Evolutionary conservation across 1,284 basidiomycete genomes (phyloP), one percentile per base, ranked within the genome.

Genomic region (Crucibulum parvulum): DNA sequence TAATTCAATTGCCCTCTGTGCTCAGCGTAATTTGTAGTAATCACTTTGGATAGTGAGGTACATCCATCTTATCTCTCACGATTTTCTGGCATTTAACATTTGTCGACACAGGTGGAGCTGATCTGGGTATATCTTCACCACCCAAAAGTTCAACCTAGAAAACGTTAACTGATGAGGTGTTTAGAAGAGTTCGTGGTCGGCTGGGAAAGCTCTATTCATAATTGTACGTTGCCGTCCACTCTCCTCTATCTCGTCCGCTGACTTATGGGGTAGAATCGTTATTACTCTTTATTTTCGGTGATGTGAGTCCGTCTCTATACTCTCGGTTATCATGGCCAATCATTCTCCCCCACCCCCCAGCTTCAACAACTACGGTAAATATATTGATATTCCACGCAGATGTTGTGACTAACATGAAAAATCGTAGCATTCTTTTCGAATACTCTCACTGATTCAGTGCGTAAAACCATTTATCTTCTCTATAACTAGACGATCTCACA

Each of bases 1-100:
- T 35, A 35, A 34, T 9, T 8, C 24, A 9, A 51, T 4, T 51
- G 3, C 8, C 13, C 15, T 13, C 31, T 31, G 50, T 16, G 39
- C 11, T 43, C 11, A 11, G 3, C 5, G 16, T 31, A 11, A 31
- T 24, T 16, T 16, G 6, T 55, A 87, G 86, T 83, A 39, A 68
- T 85, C 47, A 87, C 86, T 4, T 67, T 86, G 7, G 82, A 81
- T 54, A 76, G 81, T 51, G 86, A 87, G 78, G 86, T 85, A 52
- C 57, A 77, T 67, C 34, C 10, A 46, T 53, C 18, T 37, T 10
- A 15, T 43, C 18, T 48, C 36, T 47, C 53, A 24, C 37, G 53
- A 13, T 46, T 10, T 41, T 51, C 31, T 51, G 16, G 39, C 15
- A 24, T 41, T 37, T 6, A 53, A 64, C 47, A 37, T 35, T 38